Evolutionary conservation across 768 basidiomycete genomes (phyloP), one percentile per base, ranked within the genome.

Genomic region (Trametes cingulata): DNA sequence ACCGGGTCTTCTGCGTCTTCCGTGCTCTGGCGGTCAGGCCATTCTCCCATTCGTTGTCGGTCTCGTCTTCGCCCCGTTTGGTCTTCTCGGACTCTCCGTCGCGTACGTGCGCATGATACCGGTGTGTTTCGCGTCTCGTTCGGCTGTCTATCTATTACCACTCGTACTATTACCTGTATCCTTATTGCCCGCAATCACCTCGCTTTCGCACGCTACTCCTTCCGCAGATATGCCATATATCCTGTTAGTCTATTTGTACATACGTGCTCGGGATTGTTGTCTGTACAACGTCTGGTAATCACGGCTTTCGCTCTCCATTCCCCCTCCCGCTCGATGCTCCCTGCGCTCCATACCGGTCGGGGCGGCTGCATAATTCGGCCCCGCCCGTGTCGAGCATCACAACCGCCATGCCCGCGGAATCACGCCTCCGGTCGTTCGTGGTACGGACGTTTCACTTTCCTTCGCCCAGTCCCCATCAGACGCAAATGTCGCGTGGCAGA

Each of bases 251-350:
- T 42, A 49, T 33, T 6, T 41, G 56, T 57, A 57, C 37, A 49
- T 57, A 57, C 47, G 13, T 45, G 42, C 36, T 46, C 47, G 56
- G 56, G 56, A 13, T 33, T 57, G 56, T 57, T 57, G 56, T 57
- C 40, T 57, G 56, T 57, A 57, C 47, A 49, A 57, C 47, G 56
- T 49, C 47, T 49, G 40, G 29, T 40, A 37, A 24, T 57, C 41
- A 49, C 47, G 33, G 10, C 53, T 14, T 39, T 15, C 10, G 2
- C 39, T 27, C 20, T 37, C 45, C 20, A 25, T 15, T 15, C 7
- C 10, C 42, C 19, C 42, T 24, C 17, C 13, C 27, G 29, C 29
- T 33, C 29, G 29, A 33, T 10, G 6, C 29, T 10, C 29, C 29
- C 25, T 10, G 24, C 46, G 45, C 45, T 46, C 22, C 22, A 46